Evolutionary conservation across 257 asterid species (phyloP), one percentile per base, ranked within the genome.

Genomic region (Echites panduratus): DNA sequence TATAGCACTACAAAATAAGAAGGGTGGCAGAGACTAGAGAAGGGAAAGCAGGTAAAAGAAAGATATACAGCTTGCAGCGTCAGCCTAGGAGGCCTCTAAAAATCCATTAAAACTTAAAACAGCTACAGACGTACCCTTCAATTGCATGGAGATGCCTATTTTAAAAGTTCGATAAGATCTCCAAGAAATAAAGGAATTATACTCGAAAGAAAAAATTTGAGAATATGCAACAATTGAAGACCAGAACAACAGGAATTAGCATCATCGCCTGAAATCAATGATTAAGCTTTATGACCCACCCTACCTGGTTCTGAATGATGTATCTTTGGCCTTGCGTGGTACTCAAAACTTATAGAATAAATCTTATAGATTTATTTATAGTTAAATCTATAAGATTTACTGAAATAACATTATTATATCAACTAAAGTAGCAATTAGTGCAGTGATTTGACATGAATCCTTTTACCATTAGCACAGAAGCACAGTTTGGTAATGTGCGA

Each of bases 231-330:
- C 14, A 68, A 47, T 14, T 19, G 20, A 35, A 75, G 53, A 48
- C 32, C 54, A 32, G 24, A 44, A 5, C 14, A 52, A 54, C 48
- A 54, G 41, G 14, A 54, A 69, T 32, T 38, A 47, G 32, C 40
- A 20, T 26, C 57, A 69, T 69, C 71, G 59, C 58, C 27, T 41
- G 48, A 26, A 49, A 47, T 57, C 44, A 57, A 68, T 54, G 49
- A 54, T 27, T 67, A 48, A 70, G 52, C 29, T 52, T 57, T 70
- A 58, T 75, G 64, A 49, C 70, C 79, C 79, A 68, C 63, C 66
- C 27, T 56, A 29, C 62, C 49, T 68, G 74, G 38, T 58, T 65
- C 64, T 68, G 68, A 69, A 75, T 75, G 65, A 68, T 68, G 69
- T 59, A 32, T n/a, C n/a, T n/a, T n/a, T n/a, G n/a, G 35, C 53